Evolutionary conservation across 2,329 filamentous ascomycete genomes (phyloP).

Genomic region (Sporothrix euskadiensis): DNA sequence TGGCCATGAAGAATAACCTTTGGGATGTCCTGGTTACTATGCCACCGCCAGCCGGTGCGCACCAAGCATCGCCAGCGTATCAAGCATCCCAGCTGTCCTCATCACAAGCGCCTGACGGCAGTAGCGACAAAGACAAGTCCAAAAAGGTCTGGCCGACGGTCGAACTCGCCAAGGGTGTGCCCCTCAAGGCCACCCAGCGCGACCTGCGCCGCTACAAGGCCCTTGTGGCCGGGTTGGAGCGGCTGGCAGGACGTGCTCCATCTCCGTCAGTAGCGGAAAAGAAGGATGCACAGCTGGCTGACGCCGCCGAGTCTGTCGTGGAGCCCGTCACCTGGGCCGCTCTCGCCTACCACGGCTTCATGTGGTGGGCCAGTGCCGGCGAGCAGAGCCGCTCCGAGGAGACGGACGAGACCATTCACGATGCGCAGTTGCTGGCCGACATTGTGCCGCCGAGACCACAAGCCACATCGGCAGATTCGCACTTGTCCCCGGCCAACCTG

Average conservation of each 20-base stretch:
- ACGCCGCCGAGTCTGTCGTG: constrained; percentile 56
- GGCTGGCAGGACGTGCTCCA: constrained; percentile 39
- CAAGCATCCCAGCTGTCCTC: background rate
- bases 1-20: constrained; percentile 79
- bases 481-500: constrained; percentile 33
- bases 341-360: constrained; percentile 77
- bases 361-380: constrained; percentile 87
- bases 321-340: constrained; percentile 69
- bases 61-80: background rate
- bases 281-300: constrained; percentile 46
- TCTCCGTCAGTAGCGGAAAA: constrained; percentile 19
- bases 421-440: constrained; percentile 58
- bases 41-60: constrained; percentile 53
- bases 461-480: background rate
- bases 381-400: constrained; percentile 66
- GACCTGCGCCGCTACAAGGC: constrained; percentile 79
- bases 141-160: constrained; percentile 75
- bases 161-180: constrained; percentile 62
- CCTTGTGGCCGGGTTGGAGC: constrained; percentile 63
- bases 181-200: constrained; percentile 83
- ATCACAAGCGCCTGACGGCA: constrained; percentile 41
- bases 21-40: constrained; percentile 90
- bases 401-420: constrained; percentile 57
- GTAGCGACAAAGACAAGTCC: constrained; percentile 49
- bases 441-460: constrained; percentile 41